phyloP scores from a whole-genome alignment of 2,329 filamentous ascomycete genomes.

The Gaeumannomyces sp. region DNA sequence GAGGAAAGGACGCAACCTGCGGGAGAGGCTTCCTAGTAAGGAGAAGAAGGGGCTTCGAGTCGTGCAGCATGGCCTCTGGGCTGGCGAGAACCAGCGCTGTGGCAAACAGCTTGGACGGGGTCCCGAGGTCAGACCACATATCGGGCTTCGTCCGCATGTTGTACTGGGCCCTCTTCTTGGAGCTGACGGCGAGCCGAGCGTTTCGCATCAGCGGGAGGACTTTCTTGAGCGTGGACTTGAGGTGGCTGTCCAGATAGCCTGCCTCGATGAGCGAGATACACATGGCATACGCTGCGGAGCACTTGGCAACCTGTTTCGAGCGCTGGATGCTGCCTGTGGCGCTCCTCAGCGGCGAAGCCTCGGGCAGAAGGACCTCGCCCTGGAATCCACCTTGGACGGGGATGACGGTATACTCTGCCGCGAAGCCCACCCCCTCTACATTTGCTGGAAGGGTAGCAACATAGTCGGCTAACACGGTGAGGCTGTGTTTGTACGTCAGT shows the following conservation, averaged over 20 bases:
- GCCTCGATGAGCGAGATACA: slow-evolving; percentile 64
- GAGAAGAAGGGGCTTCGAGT: slow-evolving; percentile 60
- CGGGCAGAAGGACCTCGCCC: slow-evolving; percentile 75
- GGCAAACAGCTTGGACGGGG: slow-evolving; percentile 51
- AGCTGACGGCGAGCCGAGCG: slow-evolving; percentile 72
- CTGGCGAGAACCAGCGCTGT: slow-evolving; percentile 54
- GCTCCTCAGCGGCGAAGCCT: slow-evolving; percentile 63
- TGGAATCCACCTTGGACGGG: slow-evolving; percentile 53
- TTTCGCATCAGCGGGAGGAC: slow-evolving; percentile 78
- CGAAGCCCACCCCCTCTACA: slow-evolving; percentile 25
- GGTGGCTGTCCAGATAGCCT: slow-evolving; percentile 63
- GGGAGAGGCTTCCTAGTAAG: slow-evolving; percentile 64
- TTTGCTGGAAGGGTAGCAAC: slow-evolving; percentile 57
- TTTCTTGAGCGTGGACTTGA: slow-evolving; percentile 68
- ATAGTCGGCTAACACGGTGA: slow-evolving; percentile 67
- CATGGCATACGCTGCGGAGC: slow-evolving; percentile 80
- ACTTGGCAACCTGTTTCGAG: slow-evolving; percentile 75
- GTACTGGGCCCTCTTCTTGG: slow-evolving; percentile 69
- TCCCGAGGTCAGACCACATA: slow-evolving; percentile 55
- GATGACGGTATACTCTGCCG: slow-evolving; percentile 56
- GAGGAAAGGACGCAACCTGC: slow-evolving; percentile 56
- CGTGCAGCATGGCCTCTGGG: slow-evolving; percentile 49
- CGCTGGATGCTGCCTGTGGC: slow-evolving; percentile 55
- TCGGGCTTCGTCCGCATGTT: slow-evolving; percentile 72
- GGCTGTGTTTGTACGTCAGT: slow-evolving; percentile 69